These are phyloP conservation scores for Yamadazyma songkhlaensis DNA, from an alignment of 1,139 yeast species.

Conservation along the genomic window DNA sequence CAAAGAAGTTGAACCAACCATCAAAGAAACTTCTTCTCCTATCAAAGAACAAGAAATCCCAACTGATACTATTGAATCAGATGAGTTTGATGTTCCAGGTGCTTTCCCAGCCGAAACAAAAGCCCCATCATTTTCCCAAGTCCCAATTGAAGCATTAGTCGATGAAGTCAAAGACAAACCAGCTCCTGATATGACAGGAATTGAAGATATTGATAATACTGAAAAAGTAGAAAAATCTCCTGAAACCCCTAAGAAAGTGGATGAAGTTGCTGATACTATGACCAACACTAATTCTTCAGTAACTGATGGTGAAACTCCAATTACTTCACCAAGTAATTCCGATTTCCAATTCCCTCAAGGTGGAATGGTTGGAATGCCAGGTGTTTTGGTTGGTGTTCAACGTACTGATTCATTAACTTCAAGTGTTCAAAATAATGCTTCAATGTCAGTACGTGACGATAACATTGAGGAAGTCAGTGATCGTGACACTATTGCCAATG, in stretches of 20 bases:
- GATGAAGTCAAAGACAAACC: slow-evolving; percentile 25
- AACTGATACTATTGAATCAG: not conserved
- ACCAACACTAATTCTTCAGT: slow-evolving; percentile 38
- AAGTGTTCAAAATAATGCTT: slow-evolving; percentile 89
- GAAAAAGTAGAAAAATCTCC: slow-evolving; percentile 10
- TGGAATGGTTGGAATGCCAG: slow-evolving; percentile 48
- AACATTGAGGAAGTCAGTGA: slow-evolving; percentile 58
- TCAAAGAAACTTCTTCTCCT: not conserved
- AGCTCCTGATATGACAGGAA: slow-evolving; percentile 27
- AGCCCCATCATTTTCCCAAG: not conserved
- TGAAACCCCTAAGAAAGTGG: slow-evolving; percentile 13
- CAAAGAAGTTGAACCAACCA: not conserved
- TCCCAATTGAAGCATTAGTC: slow-evolving; percentile 17
- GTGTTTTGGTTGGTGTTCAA: slow-evolving; percentile 45
- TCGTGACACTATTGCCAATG: slow-evolving; percentile 51
- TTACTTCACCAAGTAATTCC: slow-evolving; percentile 55
- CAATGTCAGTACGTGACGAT: slow-evolving; percentile 83
- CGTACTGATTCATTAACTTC: slow-evolving; percentile 82
- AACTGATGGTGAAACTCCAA: slow-evolving; percentile 48
- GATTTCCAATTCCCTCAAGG: slow-evolving; percentile 57
- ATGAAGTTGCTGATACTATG: slow-evolving; percentile 24
- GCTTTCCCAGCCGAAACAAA: not conserved
- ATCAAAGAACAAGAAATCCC: not conserved
- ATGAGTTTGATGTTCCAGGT: not conserved
- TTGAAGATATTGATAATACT: slow-evolving; percentile 20